Evolutionary conservation across 306 rosid genomes (phyloP).

Genomic region (Pueraria montana): DNA sequence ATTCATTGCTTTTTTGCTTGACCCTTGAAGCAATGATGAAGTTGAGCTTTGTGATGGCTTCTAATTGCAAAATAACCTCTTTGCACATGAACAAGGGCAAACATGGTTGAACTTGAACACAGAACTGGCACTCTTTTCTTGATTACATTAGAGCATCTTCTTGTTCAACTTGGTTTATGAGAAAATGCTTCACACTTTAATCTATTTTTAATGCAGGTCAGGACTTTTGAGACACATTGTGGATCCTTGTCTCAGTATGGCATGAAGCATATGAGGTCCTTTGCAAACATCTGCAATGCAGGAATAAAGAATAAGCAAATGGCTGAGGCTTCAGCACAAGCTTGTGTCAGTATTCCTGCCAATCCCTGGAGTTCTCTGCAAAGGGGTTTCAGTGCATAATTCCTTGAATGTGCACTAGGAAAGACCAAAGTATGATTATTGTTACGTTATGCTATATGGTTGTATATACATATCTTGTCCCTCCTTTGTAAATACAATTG

Average conservation of each 20-base stretch:
- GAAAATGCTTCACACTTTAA: not conserved
- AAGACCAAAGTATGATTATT: conserved; percentile 29
- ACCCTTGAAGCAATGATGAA: conserved; percentile 11
- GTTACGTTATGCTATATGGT: conserved; percentile 27
- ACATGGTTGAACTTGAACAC: conserved; percentile 7
- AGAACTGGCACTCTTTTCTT: not conserved
- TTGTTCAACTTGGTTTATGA: conserved; percentile 31
- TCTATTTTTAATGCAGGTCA: conserved; percentile 63
- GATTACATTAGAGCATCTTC: not conserved
- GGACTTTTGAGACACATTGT: conserved; percentile 88
- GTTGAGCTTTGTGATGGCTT: conserved; percentile 4
- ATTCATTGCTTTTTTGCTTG: not conserved
- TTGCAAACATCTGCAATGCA: conserved; percentile 92
- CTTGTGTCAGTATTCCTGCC: conserved; percentile 71
- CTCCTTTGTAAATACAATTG: conserved; percentile 53
- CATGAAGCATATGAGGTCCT: conserved; percentile 95
- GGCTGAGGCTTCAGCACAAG: conserved; percentile 85
- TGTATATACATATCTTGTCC: conserved; percentile 22
- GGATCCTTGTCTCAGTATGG: conserved; percentile 97
- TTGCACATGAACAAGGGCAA: not conserved
- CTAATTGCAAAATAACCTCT: not conserved
- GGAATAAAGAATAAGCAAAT: conserved; percentile 73
- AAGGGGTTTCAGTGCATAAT: conserved; percentile 79
- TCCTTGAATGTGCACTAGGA: not conserved
- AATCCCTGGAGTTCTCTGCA: conserved; percentile 82